Conservation (phyloP, 441 rosid genomes). For the Rhodomyrtus psidioides region DNA sequence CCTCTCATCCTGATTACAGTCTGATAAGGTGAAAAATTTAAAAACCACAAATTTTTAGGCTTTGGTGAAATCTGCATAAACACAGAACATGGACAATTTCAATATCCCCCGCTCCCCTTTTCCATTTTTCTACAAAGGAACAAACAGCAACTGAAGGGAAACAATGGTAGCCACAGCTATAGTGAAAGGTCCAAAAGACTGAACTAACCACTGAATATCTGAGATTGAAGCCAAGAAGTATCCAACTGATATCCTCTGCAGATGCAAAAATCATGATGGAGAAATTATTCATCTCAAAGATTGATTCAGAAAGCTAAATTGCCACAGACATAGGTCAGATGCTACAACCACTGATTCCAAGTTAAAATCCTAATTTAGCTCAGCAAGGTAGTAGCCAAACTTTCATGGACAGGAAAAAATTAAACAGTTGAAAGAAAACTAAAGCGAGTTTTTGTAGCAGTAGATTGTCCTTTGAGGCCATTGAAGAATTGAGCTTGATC, state of each 20-base stretch:
- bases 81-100: not conserved
- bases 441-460: too few relatives aligned
- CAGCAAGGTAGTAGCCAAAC: too few relatives aligned
- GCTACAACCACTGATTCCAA: not conserved
- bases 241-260: conserved; percentile 58
- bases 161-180: not conserved
- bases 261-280: conserved; percentile 5
- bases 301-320: not conserved
- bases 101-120: not conserved
- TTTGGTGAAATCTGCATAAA: not conserved
- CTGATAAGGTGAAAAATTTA: not conserved
- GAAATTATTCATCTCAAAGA: not conserved
- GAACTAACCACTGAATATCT: conserved; percentile 47
- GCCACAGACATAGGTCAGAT: not conserved
- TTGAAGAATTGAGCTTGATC: too few relatives aligned
- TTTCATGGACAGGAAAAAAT: too few relatives aligned
- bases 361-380: not conserved
- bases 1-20: not conserved
- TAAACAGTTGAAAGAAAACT: too few relatives aligned
- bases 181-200: not conserved
- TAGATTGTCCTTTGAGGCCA: too few relatives aligned
- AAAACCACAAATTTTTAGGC: not conserved
- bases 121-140: not conserved
- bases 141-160: not conserved
- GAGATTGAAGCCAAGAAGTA: conserved; percentile 49